Base-by-base conservation (phyloP, 208 protist species). In the Tritrichomonas musculus region DNA sequence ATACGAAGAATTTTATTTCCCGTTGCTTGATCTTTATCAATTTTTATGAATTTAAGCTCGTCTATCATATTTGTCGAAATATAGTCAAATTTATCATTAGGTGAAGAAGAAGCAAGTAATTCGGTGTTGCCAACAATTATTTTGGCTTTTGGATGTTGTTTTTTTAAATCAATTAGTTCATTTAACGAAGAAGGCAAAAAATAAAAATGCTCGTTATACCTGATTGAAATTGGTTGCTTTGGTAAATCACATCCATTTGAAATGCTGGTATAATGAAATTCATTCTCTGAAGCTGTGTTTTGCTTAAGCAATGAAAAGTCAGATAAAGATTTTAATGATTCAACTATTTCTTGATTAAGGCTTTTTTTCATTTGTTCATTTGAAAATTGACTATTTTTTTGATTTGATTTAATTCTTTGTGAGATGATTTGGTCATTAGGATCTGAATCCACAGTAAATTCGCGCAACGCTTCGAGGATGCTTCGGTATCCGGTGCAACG, bases 401-500 rank as follows among this genome's bases (percentile, higher is more conserved):
- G n/a, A n/a, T n/a, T n/a, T n/a, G n/a, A n/a, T n/a, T n/a, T n/a
- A n/a, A n/a, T n/a, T n/a, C n/a, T n/a, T n/a, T n/a, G 33, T n/a
- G 41, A 50, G 8, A 50, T 41, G 17, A 75, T 27, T 27, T 44
- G 33, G 41, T 82, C 73, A 30, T 50, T 82, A 30, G 41, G 41
- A 20, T 82, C 50, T 20, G 25, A n/a, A 82, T 82, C 73, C 4
- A 41, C n/a, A 20, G 73, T 53, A 53, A 82, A 82, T 44, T 82
- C 73, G 30, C 73, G 33, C 41, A 82, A 47, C 14, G 73, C 73
- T 20, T 82, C 73, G 30, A 53, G 73, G 47, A 95, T 95, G 47
- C 94, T 49, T 44, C 93, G 36, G 88, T 95, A 95, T 11, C 94
- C 94, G 27, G 94, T 95, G 36, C 94, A 95, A 57, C 94, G 5